These are phyloP conservation scores for Cynanchum wilfordii DNA, from an alignment of 257 asterid species.

Conservation along the genomic window DNA sequence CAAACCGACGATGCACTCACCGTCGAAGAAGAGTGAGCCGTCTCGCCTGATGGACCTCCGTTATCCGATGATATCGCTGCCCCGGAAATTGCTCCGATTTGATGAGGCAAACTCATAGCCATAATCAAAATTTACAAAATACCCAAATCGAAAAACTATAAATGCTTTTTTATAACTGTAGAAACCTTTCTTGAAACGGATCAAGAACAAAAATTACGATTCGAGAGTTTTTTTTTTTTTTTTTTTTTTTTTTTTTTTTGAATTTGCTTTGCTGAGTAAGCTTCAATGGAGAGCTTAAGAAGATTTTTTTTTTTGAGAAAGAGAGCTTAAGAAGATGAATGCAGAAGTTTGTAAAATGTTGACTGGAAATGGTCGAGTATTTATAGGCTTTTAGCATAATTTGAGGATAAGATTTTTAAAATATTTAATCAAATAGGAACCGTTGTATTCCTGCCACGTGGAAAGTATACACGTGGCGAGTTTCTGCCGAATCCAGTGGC, in stretches of 20 bases:
- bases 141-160: not conserved
- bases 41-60: slow-evolving; percentile 34
- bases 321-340: not conserved
- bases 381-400: slow-evolving; percentile 9
- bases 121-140: slow-evolving; percentile 20
- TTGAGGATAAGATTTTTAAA: slow-evolving; percentile 30
- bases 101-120: slow-evolving; percentile 95
- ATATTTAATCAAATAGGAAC: slow-evolving; percentile 9
- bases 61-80: slow-evolving; percentile 37
- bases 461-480: slow-evolving; percentile 40
- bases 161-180: not conserved
- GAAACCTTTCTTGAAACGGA: not conserved
- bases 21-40: slow-evolving; percentile 33
- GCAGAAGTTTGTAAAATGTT: slow-evolving; percentile 3
- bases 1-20: slow-evolving; percentile 53
- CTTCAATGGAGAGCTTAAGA: not conserved
- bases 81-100: slow-evolving; percentile 72
- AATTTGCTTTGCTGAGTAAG: not conserved
- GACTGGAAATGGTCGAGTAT: not conserved
- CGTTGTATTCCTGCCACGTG: slow-evolving; percentile 41
- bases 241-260: not conserved
- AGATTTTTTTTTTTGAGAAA: too few species aligned
- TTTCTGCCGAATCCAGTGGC: slow-evolving; percentile 18
- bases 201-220: not conserved
- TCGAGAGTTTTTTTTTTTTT: not conserved